Conservation (phyloP, 2,329 filamentous ascomycete species). For the Hymenoscyphus scutula region DNA sequence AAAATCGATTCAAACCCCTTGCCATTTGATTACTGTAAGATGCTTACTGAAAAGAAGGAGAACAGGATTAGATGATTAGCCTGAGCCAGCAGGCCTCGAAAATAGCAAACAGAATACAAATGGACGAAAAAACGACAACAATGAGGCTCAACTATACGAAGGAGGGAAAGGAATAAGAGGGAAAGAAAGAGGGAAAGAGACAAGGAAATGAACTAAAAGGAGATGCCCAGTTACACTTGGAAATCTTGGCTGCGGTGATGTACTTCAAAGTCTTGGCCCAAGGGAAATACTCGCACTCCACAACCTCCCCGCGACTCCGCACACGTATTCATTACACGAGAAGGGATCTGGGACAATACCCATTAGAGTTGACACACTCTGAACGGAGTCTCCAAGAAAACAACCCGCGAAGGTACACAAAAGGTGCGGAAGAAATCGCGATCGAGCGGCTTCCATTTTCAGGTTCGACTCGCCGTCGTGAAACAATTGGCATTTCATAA, state of each 20-base stretch:
- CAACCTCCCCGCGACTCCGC: constrained; percentile 1
- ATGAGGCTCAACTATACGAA: neutral
- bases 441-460: neutral
- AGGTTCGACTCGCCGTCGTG: neutral
- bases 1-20: neutral
- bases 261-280: constrained; percentile 1
- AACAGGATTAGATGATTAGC: neutral
- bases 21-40: neutral
- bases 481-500: constrained; percentile 3
- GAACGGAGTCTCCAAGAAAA: neutral
- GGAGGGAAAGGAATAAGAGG: neutral
- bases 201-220: neutral
- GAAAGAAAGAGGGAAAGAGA: neutral
- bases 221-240: constrained; percentile 1
- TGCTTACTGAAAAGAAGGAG: neutral
- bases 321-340: neutral
- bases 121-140: neutral
- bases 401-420: neutral
- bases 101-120: neutral
- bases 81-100: neutral
- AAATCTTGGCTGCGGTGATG: neutral
- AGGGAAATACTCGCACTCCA: neutral
- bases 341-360: constrained; percentile 2
- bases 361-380: neutral
- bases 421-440: neutral